phyloP scores from a whole-genome alignment of 2,329 filamentous ascomycete genomes.

The Monilinia fructicola region DNA sequence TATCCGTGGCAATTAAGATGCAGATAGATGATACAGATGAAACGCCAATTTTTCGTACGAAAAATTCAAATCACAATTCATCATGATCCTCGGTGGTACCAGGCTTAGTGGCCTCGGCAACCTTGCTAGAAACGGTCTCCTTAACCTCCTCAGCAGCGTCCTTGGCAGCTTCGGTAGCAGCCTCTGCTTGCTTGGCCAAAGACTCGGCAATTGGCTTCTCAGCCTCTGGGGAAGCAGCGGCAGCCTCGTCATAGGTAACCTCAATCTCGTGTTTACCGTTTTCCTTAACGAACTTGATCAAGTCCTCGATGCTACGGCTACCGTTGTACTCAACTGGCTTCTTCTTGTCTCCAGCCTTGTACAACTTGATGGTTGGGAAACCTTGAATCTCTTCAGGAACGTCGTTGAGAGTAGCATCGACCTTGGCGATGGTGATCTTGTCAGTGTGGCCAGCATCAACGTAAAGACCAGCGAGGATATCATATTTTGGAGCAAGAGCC shows the following conservation, averaged over 20 bases:
- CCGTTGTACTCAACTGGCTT: slow-evolving; percentile 84
- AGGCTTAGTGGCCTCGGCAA: slow-evolving; percentile 48
- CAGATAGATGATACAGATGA: slow-evolving; percentile 35
- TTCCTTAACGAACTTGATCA: slow-evolving; percentile 89
- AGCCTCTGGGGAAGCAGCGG: slow-evolving; percentile 47
- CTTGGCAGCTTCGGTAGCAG: slow-evolving; percentile 42
- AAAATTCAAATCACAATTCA: slow-evolving; percentile 64
- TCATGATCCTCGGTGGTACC: slow-evolving; percentile 54
- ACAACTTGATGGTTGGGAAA: slow-evolving; percentile 99
- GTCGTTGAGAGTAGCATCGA: slow-evolving; percentile 94
- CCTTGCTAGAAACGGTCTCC: slow-evolving; percentile 50
- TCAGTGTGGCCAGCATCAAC: slow-evolving; percentile 72
- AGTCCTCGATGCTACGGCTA: slow-evolving; percentile 84
- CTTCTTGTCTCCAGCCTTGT: slow-evolving; percentile 84
- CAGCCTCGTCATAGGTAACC: slow-evolving; percentile 57
- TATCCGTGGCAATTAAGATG: not conserved
- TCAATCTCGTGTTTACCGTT: slow-evolving; percentile 87
- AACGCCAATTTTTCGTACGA: slow-evolving; percentile 34
- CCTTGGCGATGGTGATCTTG: slow-evolving; percentile 92
- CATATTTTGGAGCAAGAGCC: slow-evolving; percentile 93
- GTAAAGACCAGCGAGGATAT: slow-evolving; percentile 81
- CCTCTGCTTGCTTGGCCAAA: slow-evolving; percentile 43
- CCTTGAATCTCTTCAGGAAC: slow-evolving; percentile 95
- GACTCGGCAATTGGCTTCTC: slow-evolving; percentile 43
- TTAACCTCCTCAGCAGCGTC: slow-evolving; percentile 49